Evolutionary conservation across 768 basidiomycete genomes (phyloP).

Genomic region (Russula dissimulans): DNA sequence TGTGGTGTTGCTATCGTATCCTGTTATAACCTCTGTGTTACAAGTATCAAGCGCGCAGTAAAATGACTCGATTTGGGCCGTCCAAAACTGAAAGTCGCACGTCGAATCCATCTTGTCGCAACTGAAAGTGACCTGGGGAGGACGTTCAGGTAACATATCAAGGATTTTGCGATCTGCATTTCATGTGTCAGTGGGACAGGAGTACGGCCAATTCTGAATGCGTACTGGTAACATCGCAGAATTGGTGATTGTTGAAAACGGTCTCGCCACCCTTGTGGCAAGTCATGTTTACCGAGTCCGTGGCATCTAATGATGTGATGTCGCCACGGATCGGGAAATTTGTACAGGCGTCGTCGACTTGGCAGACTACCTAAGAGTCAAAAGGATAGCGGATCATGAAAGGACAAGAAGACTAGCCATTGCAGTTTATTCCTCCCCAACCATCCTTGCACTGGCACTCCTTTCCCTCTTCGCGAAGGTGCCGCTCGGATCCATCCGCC

Average conservation of each 20-base stretch:
- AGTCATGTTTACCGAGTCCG: slow-evolving; percentile 58
- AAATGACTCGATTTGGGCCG: slow-evolving; percentile 88
- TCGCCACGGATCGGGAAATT: slow-evolving; percentile 60
- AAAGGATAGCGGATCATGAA: not conserved
- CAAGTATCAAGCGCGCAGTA: slow-evolving; percentile 84
- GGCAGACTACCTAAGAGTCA: slow-evolving; percentile 56
- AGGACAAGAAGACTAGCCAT: slow-evolving; percentile 47
- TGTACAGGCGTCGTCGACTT: slow-evolving; percentile 69
- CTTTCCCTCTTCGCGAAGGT: slow-evolving; percentile 65
- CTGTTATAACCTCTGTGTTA: slow-evolving; percentile 35
- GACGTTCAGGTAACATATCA: slow-evolving; percentile 82
- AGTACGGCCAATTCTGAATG: slow-evolving; percentile 11
- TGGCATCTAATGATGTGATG: slow-evolving; percentile 32
- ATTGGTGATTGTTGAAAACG: slow-evolving; percentile 92
- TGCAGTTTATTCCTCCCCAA: slow-evolving; percentile 96
- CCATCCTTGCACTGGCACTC: slow-evolving; percentile 88
- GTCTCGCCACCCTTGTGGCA: slow-evolving; percentile 92
- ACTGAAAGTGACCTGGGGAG: slow-evolving; percentile 94
- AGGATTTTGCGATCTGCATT: slow-evolving; percentile 82
- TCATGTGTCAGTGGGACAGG: not conserved
- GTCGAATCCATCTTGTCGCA: slow-evolving; percentile 56
- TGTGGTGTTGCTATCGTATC: slow-evolving; percentile 63
- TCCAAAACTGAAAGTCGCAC: slow-evolving; percentile 99
- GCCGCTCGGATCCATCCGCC: slow-evolving; percentile 79
- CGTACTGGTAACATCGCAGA: slow-evolving; percentile 97